Base-by-base conservation (phyloP, 139 green algal species). In the Chlamydomonas schloesseri region DNA sequence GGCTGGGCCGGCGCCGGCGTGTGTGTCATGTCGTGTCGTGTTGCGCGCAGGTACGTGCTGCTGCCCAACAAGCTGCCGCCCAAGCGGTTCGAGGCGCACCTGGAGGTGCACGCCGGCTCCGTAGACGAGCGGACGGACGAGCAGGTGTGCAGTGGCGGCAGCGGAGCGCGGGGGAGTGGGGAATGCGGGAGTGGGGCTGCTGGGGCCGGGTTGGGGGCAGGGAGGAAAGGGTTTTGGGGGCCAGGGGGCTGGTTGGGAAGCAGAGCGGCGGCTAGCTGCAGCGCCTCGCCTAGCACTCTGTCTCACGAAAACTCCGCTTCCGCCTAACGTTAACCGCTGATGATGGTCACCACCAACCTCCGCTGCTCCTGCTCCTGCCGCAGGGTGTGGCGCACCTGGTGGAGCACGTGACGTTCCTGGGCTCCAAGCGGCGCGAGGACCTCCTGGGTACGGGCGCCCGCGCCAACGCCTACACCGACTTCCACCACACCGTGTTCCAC, bases 401-500 rank as follows among this genome's bases (percentile, higher is more conserved):
- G 70, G 98, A 99, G 94, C 98, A 99, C 89, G 98, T 99, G 34
- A 99, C 98, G 21, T 99, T 99, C 88, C 90, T 99, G 57, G 98
- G 98, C 78, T 96, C 87, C 81, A 95, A 95, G 81, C 96, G 96
- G 90, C 92, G 97, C 21, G 97, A 99, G 89, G 89, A 86, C 10
- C 93, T 99, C 86, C 90, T 99, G 69, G 97, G 97, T 62, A 98
- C 95, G 21, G 94, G 86, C 28, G 94, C 96, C 0, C 92, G 98
- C 42, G 97, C 95, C 72, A 99, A 99, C 87, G 98, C 98, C 0
- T 99, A 99, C 95, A 99, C 98, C 31, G 98, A 99, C 93, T 99
- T 99, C 89, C 98, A 99, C 92, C 98, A 99, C 95, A 99, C 98
- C n/a, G 98, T 99, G 29, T 99, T 99, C 92, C 98, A 99, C 88